Evolutionary conservation across 345 rosid genomes (phyloP).

Genomic region (Cardamine chenopodiifolia): DNA sequence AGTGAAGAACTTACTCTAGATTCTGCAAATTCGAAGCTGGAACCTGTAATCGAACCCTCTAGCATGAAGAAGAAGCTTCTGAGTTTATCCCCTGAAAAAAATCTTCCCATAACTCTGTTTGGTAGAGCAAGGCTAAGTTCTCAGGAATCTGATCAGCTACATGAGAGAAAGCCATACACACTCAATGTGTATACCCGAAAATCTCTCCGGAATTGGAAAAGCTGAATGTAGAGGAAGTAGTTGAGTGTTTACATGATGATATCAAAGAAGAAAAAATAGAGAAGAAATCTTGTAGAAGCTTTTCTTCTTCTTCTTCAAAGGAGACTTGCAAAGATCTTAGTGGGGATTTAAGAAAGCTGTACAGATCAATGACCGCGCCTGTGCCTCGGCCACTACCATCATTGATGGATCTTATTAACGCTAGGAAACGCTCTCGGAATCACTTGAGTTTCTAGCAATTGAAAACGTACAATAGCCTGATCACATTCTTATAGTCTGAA

Average conservation of each 20-base stretch:
- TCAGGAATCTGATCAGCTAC: slow-evolving; percentile 39
- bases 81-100: slow-evolving; percentile 53
- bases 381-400: slow-evolving; percentile 89
- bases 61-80: slow-evolving; percentile 39
- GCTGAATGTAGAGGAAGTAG: slow-evolving; percentile 22
- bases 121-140: slow-evolving; percentile 68
- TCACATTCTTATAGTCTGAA: neutral
- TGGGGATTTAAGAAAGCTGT: slow-evolving; percentile 56
- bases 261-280: slow-evolving; percentile 15
- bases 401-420: slow-evolving; percentile 57
- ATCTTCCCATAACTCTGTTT: slow-evolving; percentile 61
- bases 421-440: slow-evolving; percentile 55
- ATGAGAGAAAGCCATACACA: slow-evolving; percentile 26
- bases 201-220: slow-evolving; percentile 15
- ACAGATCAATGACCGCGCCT: slow-evolving; percentile 72
- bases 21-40: slow-evolving; percentile 36
- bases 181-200: neutral
- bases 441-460: slow-evolving; percentile 7
- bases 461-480: neutral
- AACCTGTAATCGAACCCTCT: slow-evolving; percentile 36
- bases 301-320: slow-evolving; percentile 26
- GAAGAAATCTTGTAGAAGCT: slow-evolving; percentile 27
- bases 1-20: slow-evolving; percentile 37
- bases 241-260: slow-evolving; percentile 35
- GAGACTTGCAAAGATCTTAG: slow-evolving; percentile 53